Evolutionary conservation across 2,329 filamentous ascomycete species (phyloP), one percentile per base, ranked within the genome.

Genomic region (Saccharata proteae): DNA sequence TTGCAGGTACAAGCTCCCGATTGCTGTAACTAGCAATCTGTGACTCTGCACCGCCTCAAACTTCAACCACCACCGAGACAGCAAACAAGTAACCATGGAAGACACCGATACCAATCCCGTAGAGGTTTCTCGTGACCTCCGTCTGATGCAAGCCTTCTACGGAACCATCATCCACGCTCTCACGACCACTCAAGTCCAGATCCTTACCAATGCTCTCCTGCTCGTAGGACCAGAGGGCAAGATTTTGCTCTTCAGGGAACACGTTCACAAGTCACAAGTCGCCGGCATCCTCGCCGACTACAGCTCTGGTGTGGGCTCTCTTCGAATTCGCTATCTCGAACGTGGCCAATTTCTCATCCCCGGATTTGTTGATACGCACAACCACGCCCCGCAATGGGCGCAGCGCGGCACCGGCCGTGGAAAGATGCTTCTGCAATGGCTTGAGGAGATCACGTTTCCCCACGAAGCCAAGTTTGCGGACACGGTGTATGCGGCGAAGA

Each of bases 361-460:
- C 0, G 70, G 71, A 25, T 68, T 75, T 42, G 57, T 80, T 32
- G 75, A 80, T 54, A 78, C 74, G 1, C 76, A 80, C 49, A 77
- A 76, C 38, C 76, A 80, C 43, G 75, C 76, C 0, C 74, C 75
- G 3, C 64, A 68, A 49, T 67, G 59, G 57, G 51, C 59, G 14
- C 61, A 63, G 38, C 54, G 61, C 12, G 61, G 61, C 5, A 45
- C 57, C 3, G 61, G 61, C 4, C 56, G 58, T 31, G 58, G 59
- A 5, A 29, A 30, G 18, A 18, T 22, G 27, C 33, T 35, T 12
- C 33, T 35, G 6, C 68, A 77, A 44, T 80, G 76, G 76, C 59
- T 80, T 2, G 60, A 70, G 19, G 49, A 66, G n/a, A 59, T 76
- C 16, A 80, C 76, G 0, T 80, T 78, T 41, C 71, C 69, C 2